Evolutionary conservation across 2,329 filamentous ascomycete genomes (phyloP).

Genomic region (Kalaharituber pfeilii): DNA sequence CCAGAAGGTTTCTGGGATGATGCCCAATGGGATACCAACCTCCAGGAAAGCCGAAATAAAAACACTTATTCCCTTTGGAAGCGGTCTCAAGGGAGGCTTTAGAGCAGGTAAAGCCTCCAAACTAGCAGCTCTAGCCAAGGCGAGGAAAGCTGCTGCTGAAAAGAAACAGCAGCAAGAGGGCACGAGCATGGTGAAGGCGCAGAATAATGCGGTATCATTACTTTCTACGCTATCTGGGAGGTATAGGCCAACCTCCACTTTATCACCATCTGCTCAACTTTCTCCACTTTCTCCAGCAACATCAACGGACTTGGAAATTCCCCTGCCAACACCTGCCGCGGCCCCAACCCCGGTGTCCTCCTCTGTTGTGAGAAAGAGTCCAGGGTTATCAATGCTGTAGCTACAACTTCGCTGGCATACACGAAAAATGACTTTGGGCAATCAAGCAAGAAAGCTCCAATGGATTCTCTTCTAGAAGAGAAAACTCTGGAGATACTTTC

Average conservation of each 20-base stretch:
- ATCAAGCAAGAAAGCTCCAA: too few species aligned
- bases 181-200: conserved; percentile 17
- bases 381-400: too few species aligned
- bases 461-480: too few species aligned
- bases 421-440: too few species aligned
- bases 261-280: too few species aligned
- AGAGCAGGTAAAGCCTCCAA: conserved; percentile 61
- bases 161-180: conserved; percentile 20
- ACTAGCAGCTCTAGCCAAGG: conserved; percentile 72
- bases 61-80: conserved; percentile 39
- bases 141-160: conserved; percentile 54
- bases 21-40: conserved; percentile 63
- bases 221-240: conserved; percentile 19
- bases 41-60: conserved; percentile 47
- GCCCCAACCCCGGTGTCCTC: too few species aligned
- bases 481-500: too few species aligned
- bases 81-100: conserved; percentile 63
- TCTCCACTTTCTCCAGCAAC: too few species aligned
- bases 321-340: too few species aligned
- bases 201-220: conserved; percentile 21
- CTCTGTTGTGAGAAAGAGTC: too few species aligned
- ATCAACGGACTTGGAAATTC: too few species aligned
- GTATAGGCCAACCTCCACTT: conserved; percentile 7
- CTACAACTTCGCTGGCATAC: too few species aligned
- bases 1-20: conserved; percentile 54